Evolutionary conservation across 352 stramenopile genomes (phyloP), one percentile per base, ranked within the genome.

Genomic region (Phytophthora lateralis): DNA sequence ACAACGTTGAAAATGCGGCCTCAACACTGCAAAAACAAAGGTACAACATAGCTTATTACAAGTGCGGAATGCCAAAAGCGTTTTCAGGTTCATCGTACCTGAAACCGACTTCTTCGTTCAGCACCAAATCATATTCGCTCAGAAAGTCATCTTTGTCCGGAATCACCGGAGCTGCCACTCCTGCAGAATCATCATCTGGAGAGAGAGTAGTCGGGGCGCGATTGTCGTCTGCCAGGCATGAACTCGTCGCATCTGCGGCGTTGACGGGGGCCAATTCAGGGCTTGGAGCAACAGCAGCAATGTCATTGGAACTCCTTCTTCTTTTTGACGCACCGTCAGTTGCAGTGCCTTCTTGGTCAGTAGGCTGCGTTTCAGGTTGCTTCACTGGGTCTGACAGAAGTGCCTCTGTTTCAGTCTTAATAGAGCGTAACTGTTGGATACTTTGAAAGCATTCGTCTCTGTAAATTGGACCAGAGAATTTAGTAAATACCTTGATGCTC

Each of bases 381-480:
- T 52, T 47, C 43, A 15, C 3, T 57, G 62, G 47, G 30, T 78
- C 67, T 1, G 66, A 69, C 50, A 95, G 58, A 1, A 90, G 54
- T 12, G 71, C 85, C 49, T 77, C 65, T 2, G 85, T 93, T 27
- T 83, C 83, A 51, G 78, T 88, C 55, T 90, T 85, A 37, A 93
- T 95, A 8, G 79, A 80, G 45, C 82, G 75, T 35, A 95, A 57
- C 50, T 94, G 84, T 11, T 83, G 76, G 30, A 94, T 86, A 20
- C 80, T 89, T 59, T 94, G 78, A 39, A 86, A 86, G 35, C 87
- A 94, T 73, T 95, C 87, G 52, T 95, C 87, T 43, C 86, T 95
- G 39, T 39, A 59, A 54, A 49, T 46, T 47, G 10, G 8, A 61
- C 3, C 14, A 42, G n/a, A 20, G 14, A 21, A 21, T 11, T 20